Evolutionary conservation across 305 asterid genomes (phyloP), one percentile per base, ranked within the genome.

Genomic region (Salvia sclarea): DNA sequence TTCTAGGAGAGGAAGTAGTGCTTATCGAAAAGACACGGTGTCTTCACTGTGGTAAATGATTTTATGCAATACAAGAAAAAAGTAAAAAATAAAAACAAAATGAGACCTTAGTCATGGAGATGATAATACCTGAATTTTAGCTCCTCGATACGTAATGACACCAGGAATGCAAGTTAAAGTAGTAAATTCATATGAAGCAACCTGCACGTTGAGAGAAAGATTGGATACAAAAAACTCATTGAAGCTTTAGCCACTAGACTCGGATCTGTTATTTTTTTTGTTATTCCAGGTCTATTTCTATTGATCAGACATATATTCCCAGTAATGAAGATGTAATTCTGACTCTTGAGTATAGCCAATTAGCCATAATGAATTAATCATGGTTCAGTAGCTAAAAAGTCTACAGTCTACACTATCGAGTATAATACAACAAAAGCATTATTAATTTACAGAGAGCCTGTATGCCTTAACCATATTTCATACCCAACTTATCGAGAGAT

Each of bases 141-240:
- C 98, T 68, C 97, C 97, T 48, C 97, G 88, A 64, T 93, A 93
- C 12, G 86, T 82, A 66, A 93, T 93, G 4, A 93, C 98, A 73
- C 98, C 98, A 76, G 98, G 98, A 82, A 90, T 93, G 87, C 98
- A 93, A 76, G 98, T 93, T 76, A 93, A 81, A 71, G 98, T 93
- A 24, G 97, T 93, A 78, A 93, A 93, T 66, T 93, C 98, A 54
- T 93, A 93, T 35, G 98, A 93, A 71, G 98, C 96, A 78, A 93
- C 98, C 98, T 93, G 89, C 68, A 80, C 61, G 47, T 77, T 73
- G 53, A 55, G 33, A 55, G 37, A 58, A 24, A 6, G 40, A 35
- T 35, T 13, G 28, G 24, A 35, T 61, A 8, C 24, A 35, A 5
- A 20, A 71, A 55, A 68, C 68, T 55, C 44, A 40, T 78, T 41